These are phyloP conservation scores for Syncephalastrum racemosum DNA, from an alignment of 371 early-diverging fungal genomes.

Conservation along the genomic window DNA sequence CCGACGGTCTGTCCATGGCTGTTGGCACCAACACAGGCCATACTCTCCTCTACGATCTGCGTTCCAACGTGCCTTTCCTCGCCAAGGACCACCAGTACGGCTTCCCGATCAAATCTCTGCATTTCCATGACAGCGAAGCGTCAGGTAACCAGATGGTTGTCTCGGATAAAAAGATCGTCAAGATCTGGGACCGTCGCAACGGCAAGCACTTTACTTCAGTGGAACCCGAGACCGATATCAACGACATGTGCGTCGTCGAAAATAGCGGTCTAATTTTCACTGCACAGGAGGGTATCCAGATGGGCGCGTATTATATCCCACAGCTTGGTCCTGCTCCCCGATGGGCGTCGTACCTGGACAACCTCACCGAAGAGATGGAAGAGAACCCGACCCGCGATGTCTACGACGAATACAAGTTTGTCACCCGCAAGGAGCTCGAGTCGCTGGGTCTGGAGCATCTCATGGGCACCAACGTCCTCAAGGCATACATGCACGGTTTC, in stretches of 20 bases:
- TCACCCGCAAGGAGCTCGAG: constrained; percentile 87
- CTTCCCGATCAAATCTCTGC: constrained; percentile 89
- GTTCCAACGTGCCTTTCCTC: constrained; percentile 78
- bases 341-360: constrained; percentile 97
- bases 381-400: constrained; percentile 83
- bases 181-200: constrained; percentile 85
- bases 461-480: constrained; percentile 91
- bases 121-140: constrained; percentile 74
- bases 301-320: constrained; percentile 93
- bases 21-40: constrained; percentile 93
- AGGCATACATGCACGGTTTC: constrained; percentile 99
- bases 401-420: constrained; percentile 98
- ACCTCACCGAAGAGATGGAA: constrained; percentile 97
- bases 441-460: constrained; percentile 90
- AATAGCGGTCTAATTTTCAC: constrained; percentile 91
- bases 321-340: constrained; percentile 93
- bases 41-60: constrained; percentile 92
- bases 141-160: constrained; percentile 78
- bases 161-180: constrained; percentile 88
- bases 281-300: constrained; percentile 94
- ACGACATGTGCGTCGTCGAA: constrained; percentile 85
- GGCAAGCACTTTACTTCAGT: constrained; percentile 89
- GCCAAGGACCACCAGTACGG: constrained; percentile 97
- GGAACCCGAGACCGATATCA: constrained; percentile 91
- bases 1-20: constrained; percentile 88